Evolutionary conservation across 345 rosid genomes (phyloP), one percentile per base, ranked within the genome.

Genomic region (Eucalyptus viminalis): DNA sequence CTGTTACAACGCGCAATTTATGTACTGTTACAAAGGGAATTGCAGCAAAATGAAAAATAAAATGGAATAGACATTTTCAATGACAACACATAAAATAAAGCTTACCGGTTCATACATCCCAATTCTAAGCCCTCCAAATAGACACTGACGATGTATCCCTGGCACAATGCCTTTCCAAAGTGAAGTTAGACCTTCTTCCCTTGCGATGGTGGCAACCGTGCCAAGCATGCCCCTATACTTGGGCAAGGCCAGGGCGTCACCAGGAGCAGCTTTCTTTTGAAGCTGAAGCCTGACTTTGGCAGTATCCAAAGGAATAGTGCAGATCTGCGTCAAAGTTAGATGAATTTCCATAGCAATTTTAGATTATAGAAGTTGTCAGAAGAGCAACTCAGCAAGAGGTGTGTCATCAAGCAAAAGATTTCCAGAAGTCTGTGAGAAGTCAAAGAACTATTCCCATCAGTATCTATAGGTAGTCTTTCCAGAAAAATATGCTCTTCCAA

Each of bases 251-350:
- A 87, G n/a, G 22, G 87, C 93, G 90, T 97, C 99, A 62, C 96
- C 98, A 21, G 92, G 92, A 69, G 91, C 89, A 53, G 94, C 93
- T 89, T 93, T 95, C 92, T 96, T 95, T 89, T 98, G 99, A 85
- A 98, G 99, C 95, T 98, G 99, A 89, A 98, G 99, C 94, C 99
- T 96, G 67, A 98, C 99, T 93, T 98, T 97, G 50, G 99, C 99
- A 92, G 98, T 96, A 92, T 97, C 99, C 94, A 98, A 90, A 27
- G 99, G 99, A 93, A 98, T 97, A 13, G 99, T 98, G 88, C 98
- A 97, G 56, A 96, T 92, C 99, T 98, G 92, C 89, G 92, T 81
- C 90, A 86, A 50, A 86, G 87, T 87, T 47, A 29, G 88, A 60
- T 69, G 86, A 29, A 83, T 76, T 72, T 76, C 47, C 49, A 87